Evolutionary conservation across 139 green algal species (phyloP).

Genomic region (Auxenochlorella pyrenoidosa): DNA sequence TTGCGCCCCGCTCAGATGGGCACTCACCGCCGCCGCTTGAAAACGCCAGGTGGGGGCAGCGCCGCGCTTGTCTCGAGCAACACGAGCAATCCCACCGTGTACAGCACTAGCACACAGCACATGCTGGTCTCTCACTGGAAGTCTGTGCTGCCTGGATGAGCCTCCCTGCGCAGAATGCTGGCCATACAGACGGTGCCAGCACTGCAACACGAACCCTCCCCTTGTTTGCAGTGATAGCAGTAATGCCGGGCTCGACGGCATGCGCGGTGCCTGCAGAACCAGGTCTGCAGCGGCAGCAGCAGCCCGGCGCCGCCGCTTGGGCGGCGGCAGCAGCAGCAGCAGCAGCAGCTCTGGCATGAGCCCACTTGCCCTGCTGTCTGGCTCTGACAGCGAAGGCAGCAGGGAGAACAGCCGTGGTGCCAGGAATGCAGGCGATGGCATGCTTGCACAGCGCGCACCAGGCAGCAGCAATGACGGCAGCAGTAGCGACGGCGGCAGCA

Average conservation of each 20-base stretch:
- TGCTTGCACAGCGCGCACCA: too few species aligned
- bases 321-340: not conserved
- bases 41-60: not conserved
- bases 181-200: too few species aligned
- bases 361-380: not conserved
- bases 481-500: not conserved
- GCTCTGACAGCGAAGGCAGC: not conserved
- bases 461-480: not conserved
- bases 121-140: not conserved
- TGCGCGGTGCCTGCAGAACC: not conserved
- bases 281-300: not conserved
- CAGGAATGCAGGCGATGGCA: not conserved
- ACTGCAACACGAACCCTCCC: too few species aligned
- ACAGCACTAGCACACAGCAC: not conserved
- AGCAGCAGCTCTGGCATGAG: not conserved
- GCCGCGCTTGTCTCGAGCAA: not conserved
- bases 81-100: too few species aligned
- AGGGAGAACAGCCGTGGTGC: not conserved
- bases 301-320: not conserved
- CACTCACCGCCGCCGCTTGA: not conserved
- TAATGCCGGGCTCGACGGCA: not conserved
- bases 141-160: too few species aligned
- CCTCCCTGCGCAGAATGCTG: not conserved
- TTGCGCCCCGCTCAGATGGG: not conserved
- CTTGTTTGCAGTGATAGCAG: not conserved